Evolutionary conservation across 2,329 filamentous ascomycete genomes (phyloP).

Genomic region (Pseudophaeomoniella oleicola): DNA sequence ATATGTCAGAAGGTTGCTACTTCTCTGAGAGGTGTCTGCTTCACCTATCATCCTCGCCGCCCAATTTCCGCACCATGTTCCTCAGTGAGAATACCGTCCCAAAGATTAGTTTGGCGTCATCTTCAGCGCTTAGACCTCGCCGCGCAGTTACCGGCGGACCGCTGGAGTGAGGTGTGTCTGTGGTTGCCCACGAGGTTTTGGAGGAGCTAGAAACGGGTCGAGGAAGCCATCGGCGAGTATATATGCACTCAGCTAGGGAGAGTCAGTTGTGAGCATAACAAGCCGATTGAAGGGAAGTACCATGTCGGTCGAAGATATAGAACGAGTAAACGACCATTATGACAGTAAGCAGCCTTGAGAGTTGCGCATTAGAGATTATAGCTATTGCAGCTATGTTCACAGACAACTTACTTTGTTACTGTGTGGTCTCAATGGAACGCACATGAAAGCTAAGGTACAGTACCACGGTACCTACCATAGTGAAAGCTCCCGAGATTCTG

Average conservation of each 20-base stretch:
- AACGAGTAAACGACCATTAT: slow-evolving; percentile 91
- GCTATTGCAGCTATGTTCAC: no score
- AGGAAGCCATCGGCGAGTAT: slow-evolving; percentile 72
- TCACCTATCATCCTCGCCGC: slow-evolving; percentile 70
- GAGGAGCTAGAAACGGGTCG: slow-evolving; percentile 30
- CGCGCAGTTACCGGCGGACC: slow-evolving; percentile 23
- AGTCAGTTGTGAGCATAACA: slow-evolving; percentile 10
- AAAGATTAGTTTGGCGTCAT: slow-evolving; percentile 95
- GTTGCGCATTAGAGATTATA: no score
- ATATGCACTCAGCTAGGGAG: slow-evolving; percentile 72
- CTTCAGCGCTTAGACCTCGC: slow-evolving; percentile 41
- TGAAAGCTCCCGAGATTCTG: no score
- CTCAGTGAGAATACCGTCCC: slow-evolving; percentile 91
- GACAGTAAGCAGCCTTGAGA: no score
- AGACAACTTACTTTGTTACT: no score
- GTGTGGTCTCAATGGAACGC: no score
- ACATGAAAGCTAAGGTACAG: no score
- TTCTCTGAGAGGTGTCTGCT: slow-evolving; percentile 4
- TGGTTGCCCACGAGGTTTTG: slow-evolving; percentile 34
- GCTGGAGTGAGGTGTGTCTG: slow-evolving; percentile 28
- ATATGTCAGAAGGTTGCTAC: slow-evolving; percentile 7
- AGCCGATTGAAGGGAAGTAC: no score
- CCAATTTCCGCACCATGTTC: slow-evolving; percentile 92
- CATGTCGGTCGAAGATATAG: slow-evolving; percentile 98
- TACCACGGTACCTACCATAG: no score